Percentiles rank a stretch among this genome's conserved stretches.
Conservation (phyloP, 2,329 filamentous ascomycete genomes). For the Oidium heveae region DNA sequence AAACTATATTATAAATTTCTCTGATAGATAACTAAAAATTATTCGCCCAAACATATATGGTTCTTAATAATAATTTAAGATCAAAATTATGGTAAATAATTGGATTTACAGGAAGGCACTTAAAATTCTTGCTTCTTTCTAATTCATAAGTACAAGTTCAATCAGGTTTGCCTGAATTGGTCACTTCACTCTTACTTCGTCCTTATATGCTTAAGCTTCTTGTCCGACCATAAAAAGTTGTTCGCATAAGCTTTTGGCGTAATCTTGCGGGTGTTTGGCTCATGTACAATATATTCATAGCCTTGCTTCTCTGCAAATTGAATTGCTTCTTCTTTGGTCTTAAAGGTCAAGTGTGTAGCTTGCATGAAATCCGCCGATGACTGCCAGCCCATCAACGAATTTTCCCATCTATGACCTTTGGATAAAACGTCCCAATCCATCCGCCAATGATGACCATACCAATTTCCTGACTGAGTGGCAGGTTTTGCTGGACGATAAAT, state of each 20-base stretch:
- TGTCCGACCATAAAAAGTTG: constrained; percentile 70
- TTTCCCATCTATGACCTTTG: constrained; percentile 96
- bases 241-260: constrained; percentile 87
- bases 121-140: no score
- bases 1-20: no score
- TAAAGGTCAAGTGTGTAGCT: constrained; percentile 75
- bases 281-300: constrained; percentile 97
- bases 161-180: no score
- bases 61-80: no score
- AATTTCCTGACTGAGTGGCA: constrained; percentile 85
- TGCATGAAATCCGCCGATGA: constrained; percentile 90
- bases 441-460: constrained; percentile 66
- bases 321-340: constrained; percentile 82
- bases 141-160: no score
- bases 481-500: constrained; percentile 83
- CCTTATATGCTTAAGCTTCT: constrained; percentile 68
- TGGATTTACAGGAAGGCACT: no score
- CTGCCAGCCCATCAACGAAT: constrained; percentile 95
- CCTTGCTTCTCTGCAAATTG: constrained; percentile 94
- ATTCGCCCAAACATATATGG: no score
- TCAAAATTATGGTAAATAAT: no score
- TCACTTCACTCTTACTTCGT: constrained; percentile 34
- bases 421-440: constrained; percentile 94
- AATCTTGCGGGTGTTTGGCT: constrained; percentile 72
- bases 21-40: no score